phyloP scores from a whole-genome alignment of 257 asterid genomes.

The Fraxinus excelsior region DNA sequence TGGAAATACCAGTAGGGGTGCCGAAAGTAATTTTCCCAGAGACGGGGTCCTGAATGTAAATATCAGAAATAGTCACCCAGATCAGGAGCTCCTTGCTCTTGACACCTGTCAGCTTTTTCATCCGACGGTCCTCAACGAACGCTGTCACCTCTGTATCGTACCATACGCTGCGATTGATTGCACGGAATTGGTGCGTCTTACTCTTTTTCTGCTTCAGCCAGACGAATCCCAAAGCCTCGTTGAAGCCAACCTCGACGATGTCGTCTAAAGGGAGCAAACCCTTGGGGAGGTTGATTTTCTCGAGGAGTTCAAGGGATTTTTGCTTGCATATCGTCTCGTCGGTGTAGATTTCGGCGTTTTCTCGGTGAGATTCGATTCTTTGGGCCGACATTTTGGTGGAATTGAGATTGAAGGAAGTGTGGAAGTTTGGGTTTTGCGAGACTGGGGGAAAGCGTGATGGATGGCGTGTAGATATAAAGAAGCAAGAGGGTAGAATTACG shows the following conservation, averaged over 20 bases:
- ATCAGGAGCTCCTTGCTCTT: slow-evolving; percentile 36
- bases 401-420: background rate
- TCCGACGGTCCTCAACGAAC: slow-evolving; percentile 36
- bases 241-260: slow-evolving; percentile 29
- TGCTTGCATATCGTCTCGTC: slow-evolving; percentile 34
- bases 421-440: background rate
- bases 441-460: background rate
- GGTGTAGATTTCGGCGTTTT: slow-evolving; percentile 32
- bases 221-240: slow-evolving; percentile 32
- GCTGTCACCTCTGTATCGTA: slow-evolving; percentile 42
- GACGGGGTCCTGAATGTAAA: slow-evolving; percentile 29
- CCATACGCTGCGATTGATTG: slow-evolving; percentile 29
- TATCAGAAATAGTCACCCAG: slow-evolving; percentile 39
- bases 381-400: slow-evolving; percentile 26
- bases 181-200: slow-evolving; percentile 26
- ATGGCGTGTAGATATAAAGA: background rate
- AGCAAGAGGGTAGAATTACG: background rate
- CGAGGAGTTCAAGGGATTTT: slow-evolving; percentile 33
- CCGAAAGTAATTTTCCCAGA: slow-evolving; percentile 31
- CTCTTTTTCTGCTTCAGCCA: slow-evolving; percentile 40
- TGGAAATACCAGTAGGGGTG: slow-evolving; percentile 33
- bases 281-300: slow-evolving; percentile 28
- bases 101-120: slow-evolving; percentile 41
- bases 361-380: slow-evolving; percentile 25
- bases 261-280: slow-evolving; percentile 40